These are phyloP conservation scores for Pleurozium schreberi DNA, from an alignment of 225 moss, liverwort and hornwort genomes.

Conservation along the genomic window DNA sequence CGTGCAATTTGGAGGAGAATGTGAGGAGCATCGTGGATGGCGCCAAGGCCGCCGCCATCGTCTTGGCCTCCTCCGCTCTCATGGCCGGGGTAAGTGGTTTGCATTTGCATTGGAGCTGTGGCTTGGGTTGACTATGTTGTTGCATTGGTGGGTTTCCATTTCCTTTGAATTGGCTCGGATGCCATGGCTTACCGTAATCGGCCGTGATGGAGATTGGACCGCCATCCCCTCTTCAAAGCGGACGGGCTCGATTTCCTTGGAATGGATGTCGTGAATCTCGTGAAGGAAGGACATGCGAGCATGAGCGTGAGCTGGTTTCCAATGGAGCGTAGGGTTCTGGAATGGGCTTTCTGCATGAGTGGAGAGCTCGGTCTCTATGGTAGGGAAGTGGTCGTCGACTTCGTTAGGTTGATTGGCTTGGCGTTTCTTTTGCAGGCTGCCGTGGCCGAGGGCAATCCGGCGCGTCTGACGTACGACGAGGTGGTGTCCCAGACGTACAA, in stretches of 20 bases:
- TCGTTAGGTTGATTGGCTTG: neutral
- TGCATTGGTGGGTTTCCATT: neutral
- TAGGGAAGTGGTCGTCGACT: neutral
- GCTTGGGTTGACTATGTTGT: neutral
- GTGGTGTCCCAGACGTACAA: slow-evolving; percentile 17
- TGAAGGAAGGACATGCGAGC: no score
- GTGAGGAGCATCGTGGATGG: slow-evolving; percentile 55
- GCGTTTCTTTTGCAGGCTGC: slow-evolving; percentile 28
- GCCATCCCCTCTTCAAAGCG: neutral
- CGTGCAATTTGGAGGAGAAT: slow-evolving; percentile 62
- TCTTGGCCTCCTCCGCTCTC: slow-evolving; percentile 64
- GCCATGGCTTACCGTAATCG: neutral
- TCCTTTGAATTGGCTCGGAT: neutral
- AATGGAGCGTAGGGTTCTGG: neutral
- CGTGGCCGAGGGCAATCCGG: slow-evolving; percentile 42
- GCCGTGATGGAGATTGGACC: neutral
- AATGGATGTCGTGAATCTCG: neutral
- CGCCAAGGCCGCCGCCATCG: slow-evolving; percentile 67
- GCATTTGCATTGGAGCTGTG: neutral
- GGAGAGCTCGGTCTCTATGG: neutral
- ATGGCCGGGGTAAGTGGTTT: slow-evolving; percentile 39
- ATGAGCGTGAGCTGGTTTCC: neutral
- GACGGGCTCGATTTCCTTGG: neutral
- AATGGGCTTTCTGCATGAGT: neutral
- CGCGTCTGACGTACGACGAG: slow-evolving; percentile 51